Evolutionary conservation across 352 stramenopile genomes (phyloP).

Genomic region (Phytophthora pistaciae): DNA sequence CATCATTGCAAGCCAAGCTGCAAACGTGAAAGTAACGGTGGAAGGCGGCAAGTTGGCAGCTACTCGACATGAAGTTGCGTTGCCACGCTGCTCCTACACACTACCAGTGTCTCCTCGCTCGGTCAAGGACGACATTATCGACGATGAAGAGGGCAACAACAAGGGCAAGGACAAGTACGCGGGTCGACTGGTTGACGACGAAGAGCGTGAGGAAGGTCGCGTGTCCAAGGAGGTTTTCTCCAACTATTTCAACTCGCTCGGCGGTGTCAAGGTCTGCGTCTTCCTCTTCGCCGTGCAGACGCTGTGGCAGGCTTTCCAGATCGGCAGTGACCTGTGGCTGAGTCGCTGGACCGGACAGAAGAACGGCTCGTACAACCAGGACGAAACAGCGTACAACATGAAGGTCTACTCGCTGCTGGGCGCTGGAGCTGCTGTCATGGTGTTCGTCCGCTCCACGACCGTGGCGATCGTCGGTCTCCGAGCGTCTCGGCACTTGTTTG

Average conservation of each 20-base stretch:
- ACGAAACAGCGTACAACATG: slow-evolving; percentile 37
- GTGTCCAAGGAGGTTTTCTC: slow-evolving; percentile 54
- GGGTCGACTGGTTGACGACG: slow-evolving; percentile 44
- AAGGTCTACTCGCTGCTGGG: slow-evolving; percentile 43
- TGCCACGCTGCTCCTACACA: slow-evolving; percentile 14
- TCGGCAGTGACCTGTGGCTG: slow-evolving; percentile 44
- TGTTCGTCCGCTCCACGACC: slow-evolving; percentile 33
- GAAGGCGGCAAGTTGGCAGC: slow-evolving; percentile 30
- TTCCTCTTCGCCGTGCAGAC: slow-evolving; percentile 29
- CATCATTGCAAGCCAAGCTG: slow-evolving; percentile 41
- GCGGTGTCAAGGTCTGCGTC: slow-evolving; percentile 37
- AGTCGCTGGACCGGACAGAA: slow-evolving; percentile 52
- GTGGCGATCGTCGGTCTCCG: slow-evolving; percentile 52
- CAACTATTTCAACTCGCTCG: slow-evolving; percentile 51
- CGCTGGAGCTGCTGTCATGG: slow-evolving; percentile 38
- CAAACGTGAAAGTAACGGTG: slow-evolving; percentile 40
- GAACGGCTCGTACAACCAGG: slow-evolving; percentile 20
- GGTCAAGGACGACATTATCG: neutral
- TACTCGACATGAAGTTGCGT: slow-evolving; percentile 17
- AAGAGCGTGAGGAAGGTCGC: slow-evolving; percentile 49
- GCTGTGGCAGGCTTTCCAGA: slow-evolving; percentile 50
- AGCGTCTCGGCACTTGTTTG: slow-evolving; percentile 73
- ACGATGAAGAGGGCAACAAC: slow-evolving; percentile 3
- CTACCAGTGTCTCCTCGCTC: slow-evolving; percentile 10
- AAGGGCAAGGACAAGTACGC: slow-evolving; percentile 7